These are phyloP conservation scores for Phaeotremella fagi DNA, from an alignment of 768 basidiomycete genomes.

Conservation along the genomic window DNA sequence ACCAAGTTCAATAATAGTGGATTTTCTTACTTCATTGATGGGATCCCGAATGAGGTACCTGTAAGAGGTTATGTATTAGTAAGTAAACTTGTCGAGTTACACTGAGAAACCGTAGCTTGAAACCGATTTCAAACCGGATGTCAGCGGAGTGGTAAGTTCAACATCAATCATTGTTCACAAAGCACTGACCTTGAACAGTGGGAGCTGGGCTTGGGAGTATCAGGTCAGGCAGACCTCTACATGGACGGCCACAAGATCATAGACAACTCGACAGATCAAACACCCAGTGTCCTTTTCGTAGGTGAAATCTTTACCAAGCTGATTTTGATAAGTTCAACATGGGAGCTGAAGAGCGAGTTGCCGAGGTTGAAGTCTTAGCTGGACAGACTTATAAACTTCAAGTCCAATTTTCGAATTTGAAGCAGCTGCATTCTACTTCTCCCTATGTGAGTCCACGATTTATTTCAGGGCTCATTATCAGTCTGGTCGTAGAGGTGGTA, in stretches of 20 bases:
- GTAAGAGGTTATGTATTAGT: conserved; percentile 31
- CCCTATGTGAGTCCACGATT: conserved; percentile 27
- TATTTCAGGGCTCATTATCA: neutral
- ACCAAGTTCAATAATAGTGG: conserved; percentile 13
- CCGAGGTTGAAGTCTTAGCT: conserved; percentile 16
- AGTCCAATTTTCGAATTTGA: conserved; percentile 41
- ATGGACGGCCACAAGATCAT: conserved; percentile 33
- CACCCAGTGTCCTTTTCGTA: conserved; percentile 23
- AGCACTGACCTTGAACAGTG: conserved; percentile 11
- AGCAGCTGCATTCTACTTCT: conserved; percentile 34
- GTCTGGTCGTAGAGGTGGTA: conserved; percentile 37
- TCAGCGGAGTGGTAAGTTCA: conserved; percentile 22
- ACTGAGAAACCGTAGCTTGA: conserved; percentile 8
- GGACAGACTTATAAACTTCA: conserved; percentile 22
- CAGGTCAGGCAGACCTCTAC: conserved; percentile 31
- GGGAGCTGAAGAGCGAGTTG: conserved; percentile 23
- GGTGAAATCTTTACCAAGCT: neutral
- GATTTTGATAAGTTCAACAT: conserved; percentile 16
- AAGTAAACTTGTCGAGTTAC: neutral
- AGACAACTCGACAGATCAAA: conserved; percentile 37
- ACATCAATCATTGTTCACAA: too few relatives aligned
- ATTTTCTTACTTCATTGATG: conserved; percentile 29
- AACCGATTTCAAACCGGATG: conserved; percentile 30
- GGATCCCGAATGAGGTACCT: conserved; percentile 25
- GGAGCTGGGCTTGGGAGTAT: conserved; percentile 27